Conservation (phyloP, 2,329 filamentous ascomycete species). For the Ophiostoma himal-ulmi region DNA sequence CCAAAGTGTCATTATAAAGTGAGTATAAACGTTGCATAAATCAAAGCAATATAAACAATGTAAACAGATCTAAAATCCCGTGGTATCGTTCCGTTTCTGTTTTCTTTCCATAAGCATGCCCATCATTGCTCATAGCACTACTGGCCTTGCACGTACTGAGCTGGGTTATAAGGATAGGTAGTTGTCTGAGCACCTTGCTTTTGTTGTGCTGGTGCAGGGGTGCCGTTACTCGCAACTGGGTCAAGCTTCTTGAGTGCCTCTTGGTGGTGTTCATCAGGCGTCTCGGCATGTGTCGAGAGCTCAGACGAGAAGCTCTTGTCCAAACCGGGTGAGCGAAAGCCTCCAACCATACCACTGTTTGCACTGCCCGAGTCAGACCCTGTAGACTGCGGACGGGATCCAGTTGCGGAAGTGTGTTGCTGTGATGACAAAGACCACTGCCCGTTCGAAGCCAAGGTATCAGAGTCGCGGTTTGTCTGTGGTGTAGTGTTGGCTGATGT, state of each 20-base stretch:
- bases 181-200: not conserved
- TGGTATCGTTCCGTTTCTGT: slow-evolving; percentile 17
- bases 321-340: slow-evolving; percentile 37
- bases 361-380: slow-evolving; percentile 32
- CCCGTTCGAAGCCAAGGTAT: not conserved
- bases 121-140: not conserved
- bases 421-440: slow-evolving; percentile 7
- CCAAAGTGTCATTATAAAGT: too few relatives aligned
- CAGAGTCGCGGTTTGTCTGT: not conserved
- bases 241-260: slow-evolving; percentile 31
- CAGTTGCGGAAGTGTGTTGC: slow-evolving; percentile 13
- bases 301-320: slow-evolving; percentile 41
- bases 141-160: not conserved
- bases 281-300: slow-evolving; percentile 45
- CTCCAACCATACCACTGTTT: slow-evolving; percentile 18
- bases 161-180: not conserved
- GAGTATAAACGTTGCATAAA: not conserved
- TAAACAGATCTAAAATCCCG: slow-evolving; percentile 9
- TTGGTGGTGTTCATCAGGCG: slow-evolving; percentile 38
- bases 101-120: not conserved
- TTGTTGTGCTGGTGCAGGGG: not conserved
- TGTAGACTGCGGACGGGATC: slow-evolving; percentile 36
- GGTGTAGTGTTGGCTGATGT: slow-evolving; percentile 21
- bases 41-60: not conserved
- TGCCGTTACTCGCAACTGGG: not conserved